These are phyloP conservation scores for Stagonosporopsis chrysanthemi DNA, from an alignment of 2,329 filamentous ascomycete genomes.

Conservation along the genomic window DNA sequence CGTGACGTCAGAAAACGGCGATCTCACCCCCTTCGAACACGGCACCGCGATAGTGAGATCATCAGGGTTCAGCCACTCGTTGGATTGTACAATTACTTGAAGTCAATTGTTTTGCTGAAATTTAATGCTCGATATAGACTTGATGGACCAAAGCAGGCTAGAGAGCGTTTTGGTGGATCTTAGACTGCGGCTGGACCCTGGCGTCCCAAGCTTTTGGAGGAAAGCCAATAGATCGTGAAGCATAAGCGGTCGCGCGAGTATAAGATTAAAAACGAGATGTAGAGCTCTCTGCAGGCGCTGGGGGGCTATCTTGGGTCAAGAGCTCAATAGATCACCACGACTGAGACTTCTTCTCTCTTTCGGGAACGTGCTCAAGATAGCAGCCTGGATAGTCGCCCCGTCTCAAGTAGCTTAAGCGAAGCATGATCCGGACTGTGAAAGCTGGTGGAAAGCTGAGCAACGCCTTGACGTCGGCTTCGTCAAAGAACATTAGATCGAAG, in stretches of 20 bases:
- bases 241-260: too few relatives aligned
- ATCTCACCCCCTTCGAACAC: conserved; percentile 14
- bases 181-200: conserved; percentile 18
- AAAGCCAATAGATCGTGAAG: conserved; percentile 31
- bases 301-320: too few relatives aligned
- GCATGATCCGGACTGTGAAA: not conserved
- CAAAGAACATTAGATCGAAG: too few relatives aligned
- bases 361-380: not conserved
- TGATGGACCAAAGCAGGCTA: conserved; percentile 2
- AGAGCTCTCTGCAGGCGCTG: not conserved
- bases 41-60: conserved; percentile 24
- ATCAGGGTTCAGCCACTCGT: conserved; percentile 7
- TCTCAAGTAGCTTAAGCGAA: not conserved
- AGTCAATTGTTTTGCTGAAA: not conserved
- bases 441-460: not conserved
- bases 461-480: not conserved
- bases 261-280: not conserved
- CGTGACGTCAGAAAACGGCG: conserved; percentile 29
- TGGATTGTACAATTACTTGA: not conserved
- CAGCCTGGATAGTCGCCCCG: not conserved
- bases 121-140: not conserved
- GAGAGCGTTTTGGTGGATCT: conserved; percentile 25
- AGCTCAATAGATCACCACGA: too few relatives aligned
- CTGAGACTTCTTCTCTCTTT: not conserved
- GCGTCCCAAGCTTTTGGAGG: conserved; percentile 14